Base-by-base conservation (phyloP, 1,284 basidiomycete genomes). In the Ceratobasidium sp. region DNA sequence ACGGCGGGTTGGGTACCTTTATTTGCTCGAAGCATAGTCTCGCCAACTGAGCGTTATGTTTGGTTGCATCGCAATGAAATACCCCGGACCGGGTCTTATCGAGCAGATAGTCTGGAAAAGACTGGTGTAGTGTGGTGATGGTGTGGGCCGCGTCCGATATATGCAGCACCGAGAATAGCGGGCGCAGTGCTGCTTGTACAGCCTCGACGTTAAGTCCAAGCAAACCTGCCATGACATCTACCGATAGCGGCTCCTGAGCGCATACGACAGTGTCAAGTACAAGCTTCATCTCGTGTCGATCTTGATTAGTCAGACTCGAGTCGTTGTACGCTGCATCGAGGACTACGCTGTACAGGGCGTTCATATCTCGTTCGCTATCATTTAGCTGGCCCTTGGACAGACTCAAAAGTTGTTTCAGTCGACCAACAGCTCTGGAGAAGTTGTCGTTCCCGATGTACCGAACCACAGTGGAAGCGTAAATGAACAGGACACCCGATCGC, bases 21-120 rank as follows among this genome's bases (percentile, higher is more conserved):
- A 70, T 70, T 12, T 40, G 52, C 12, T 38, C 38, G n/a, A 70
- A 70, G 52, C 67, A 70, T 48, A 44, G 42, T 44, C 48, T 10
- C 10, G 64, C 64, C 4, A 66, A 44, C 33, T 28, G 28, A 23
- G 52, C 67, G 20, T 56, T 3, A 3, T 56, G 50, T 6, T 57
- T 13, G 15, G 3, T 15, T 5, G 15, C 13, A 10, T 70, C 17
- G 33, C 67, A 70, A 38, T 42, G 40, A 40, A 70, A 70, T 40
- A 1, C 7, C 7, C 20, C 38, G 4, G 67, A 54, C 2, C 67
- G 67, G 15, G 3, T 6, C n/a, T 42, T 12, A 23, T 23, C 20
- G 13, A 44, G 23, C 50, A 70, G 17, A 23, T 28, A 70, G 28
- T 70, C 52, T 4, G 28, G 67, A 38, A 70, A 70, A 4, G 67